Evolutionary conservation across 371 early-diverging fungal genomes (phyloP), one percentile per base, ranked within the genome.

Genomic region (Mucor circinelloides): DNA sequence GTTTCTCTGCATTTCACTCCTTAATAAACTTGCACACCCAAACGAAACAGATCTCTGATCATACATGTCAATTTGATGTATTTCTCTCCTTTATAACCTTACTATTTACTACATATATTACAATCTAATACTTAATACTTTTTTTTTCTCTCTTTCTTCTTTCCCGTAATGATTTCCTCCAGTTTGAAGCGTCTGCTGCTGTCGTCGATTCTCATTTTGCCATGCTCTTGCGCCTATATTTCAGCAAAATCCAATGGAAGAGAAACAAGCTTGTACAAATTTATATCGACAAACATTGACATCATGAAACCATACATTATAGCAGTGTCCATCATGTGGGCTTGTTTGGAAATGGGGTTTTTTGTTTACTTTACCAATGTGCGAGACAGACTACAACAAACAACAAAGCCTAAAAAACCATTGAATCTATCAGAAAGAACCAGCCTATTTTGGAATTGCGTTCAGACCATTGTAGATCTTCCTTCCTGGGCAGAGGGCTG

Each of bases 401-500:
- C 59, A 21, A 63, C 38, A 17, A 63, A 62, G 32, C 68, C 71
- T 17, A 50, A 60, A 31, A 52, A 58, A 30, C 28, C 71, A 63
- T 31, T 77, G 30, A 44, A 66, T 58, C 40, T 67, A 25, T n/a
- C 64, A 32, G 68, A 82, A 19, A 77, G 87, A 12, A 50, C 28
- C 3, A 69, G 55, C 19, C 36, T 85, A 2, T 86, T 77, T 60
- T 75, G 79, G 71, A 74, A 86, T 19, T 85, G 85, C 30, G 40
- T 83, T 13, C 69, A 72, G 6, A 79, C 78, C 9, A 65, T 86
- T 10, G 54, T 72, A 0, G 70, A 79, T 23, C 66, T 78, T n/a
- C 60, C 71, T 46, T 42, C 67, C 40, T 87, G 87, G 87, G 61
- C 71, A 23, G 75, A 69, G 28, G 86, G 84, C 6, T 87, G 87